These are phyloP conservation scores for Bauhinia variegata DNA, from an alignment of 306 rosid species.

Conservation along the genomic window DNA sequence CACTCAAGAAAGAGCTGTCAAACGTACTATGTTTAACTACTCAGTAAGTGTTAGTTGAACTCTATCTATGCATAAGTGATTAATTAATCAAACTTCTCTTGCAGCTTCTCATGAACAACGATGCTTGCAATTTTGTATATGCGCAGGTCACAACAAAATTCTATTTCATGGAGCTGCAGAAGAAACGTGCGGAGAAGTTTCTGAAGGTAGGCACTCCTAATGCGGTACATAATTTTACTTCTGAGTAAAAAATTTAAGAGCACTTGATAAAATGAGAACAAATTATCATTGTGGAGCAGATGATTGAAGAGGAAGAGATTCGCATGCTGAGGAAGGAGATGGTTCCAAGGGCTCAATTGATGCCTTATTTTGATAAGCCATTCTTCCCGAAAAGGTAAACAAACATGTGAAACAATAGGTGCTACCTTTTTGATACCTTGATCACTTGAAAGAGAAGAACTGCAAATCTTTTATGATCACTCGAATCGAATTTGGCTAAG, in stretches of 20 bases:
- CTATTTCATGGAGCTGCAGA: slow-evolving; percentile 63
- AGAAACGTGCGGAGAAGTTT: slow-evolving; percentile 67
- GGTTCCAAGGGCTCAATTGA: slow-evolving; percentile 94
- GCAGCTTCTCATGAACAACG: too few relatives aligned
- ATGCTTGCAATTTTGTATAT: not conserved
- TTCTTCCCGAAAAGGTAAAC: slow-evolving; percentile 82
- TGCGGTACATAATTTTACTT: slow-evolving; percentile 2
- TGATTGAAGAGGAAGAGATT: slow-evolving; percentile 93
- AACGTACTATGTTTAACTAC: not conserved
- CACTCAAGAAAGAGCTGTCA: not conserved
- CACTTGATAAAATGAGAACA: not conserved
- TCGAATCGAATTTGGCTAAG: too few relatives aligned
- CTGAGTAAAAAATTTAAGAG: slow-evolving; percentile 1
- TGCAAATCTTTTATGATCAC: too few relatives aligned
- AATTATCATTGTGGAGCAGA: slow-evolving; percentile 50
- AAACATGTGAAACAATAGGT: too few relatives aligned
- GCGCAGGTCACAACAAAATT: slow-evolving; percentile 77
- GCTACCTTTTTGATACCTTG: too few relatives aligned
- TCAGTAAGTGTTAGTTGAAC: not conserved
- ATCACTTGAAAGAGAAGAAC: too few relatives aligned
- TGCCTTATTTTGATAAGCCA: slow-evolving; percentile 93
- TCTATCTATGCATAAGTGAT: not conserved
- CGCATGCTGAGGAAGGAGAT: slow-evolving; percentile 89
- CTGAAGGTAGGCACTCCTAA: slow-evolving; percentile 61
- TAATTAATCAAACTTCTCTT: not conserved